Base-by-base conservation (phyloP, 169 alveolate species). In the Plasmodium knowlesi region DNA sequence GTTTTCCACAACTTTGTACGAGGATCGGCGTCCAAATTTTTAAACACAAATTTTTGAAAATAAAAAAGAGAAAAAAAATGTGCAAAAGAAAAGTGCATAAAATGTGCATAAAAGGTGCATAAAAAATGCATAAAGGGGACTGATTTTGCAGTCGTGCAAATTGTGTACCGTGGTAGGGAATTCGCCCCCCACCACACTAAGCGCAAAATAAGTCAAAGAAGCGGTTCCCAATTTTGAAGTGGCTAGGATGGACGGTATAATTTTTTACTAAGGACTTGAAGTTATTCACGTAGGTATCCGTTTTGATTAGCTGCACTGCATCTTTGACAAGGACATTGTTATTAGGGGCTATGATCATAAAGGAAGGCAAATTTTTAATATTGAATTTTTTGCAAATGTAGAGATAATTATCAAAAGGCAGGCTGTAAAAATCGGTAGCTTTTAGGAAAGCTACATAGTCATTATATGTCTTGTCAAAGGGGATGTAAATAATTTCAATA, bases 321-420 rank as follows among this genome's bases (percentile, higher is more conserved):
- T 88, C 89, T 43, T 39, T 88, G 22, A 88, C 94, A 12, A 88
- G 74, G 5, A 88, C 72, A 25, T 61, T 79, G 34, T 88, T 88
- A 32, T 88, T 88, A 0, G 94, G 94, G 8, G 90, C 54, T 30
- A 88, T 61, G n/a, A 88, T 39, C 80, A 88, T 73, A 41, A 88
- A 88, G 10, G 94, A 78, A 0, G 94, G 94, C 71, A 88, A 12
- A 37, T 88, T 88, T 78, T 79, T 54, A 22, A 88, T 43, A 34
- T 88, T 39, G 46, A 57, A 88, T 80, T 88, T 88, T 57, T 88
- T 78, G 72, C 90, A 78, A 32, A 88, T 78, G 82, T 79, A 79
- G 30, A 88, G 82, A 57, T 88, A 88, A 67, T 88, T 88, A 79
- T 88, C 89, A 67, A 88, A 88, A 57, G 94, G 94, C 57, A 88